Evolutionary conservation across 306 rosid species (phyloP).

Genomic region (Malus sieversii): DNA sequence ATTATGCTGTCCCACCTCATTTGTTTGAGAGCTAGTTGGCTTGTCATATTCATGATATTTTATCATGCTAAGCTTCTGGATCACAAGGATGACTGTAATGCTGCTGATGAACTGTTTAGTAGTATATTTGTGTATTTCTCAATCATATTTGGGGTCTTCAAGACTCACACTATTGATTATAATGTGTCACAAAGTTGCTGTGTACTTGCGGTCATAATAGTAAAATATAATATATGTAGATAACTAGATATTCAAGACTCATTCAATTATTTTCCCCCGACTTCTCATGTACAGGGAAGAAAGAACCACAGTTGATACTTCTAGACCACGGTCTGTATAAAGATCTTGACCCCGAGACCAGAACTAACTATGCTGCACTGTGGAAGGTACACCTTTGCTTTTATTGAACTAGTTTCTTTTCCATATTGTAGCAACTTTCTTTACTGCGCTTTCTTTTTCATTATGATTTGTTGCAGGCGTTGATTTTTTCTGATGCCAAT

Average conservation of each 20-base stretch:
- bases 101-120: neutral
- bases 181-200: neutral
- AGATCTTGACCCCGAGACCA: slow-evolving; percentile 71
- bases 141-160: neutral
- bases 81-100: neutral
- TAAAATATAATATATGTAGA: neutral
- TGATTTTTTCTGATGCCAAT: slow-evolving; percentile 73
- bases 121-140: neutral
- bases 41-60: neutral
- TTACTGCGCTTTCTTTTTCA: slow-evolving; percentile 1
- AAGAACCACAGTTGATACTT: slow-evolving; percentile 83
- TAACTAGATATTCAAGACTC: neutral
- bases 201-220: neutral
- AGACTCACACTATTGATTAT: neutral
- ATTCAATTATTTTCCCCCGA: neutral
- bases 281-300: slow-evolving; percentile 52
- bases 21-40: neutral
- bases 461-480: slow-evolving; percentile 33
- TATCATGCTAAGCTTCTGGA: neutral
- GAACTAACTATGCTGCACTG: slow-evolving; percentile 80
- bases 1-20: neutral
- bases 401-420: neutral
- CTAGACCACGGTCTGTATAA: slow-evolving; percentile 93
- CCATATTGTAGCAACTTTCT: neutral
- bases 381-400: slow-evolving; percentile 56